Conservation (phyloP, 2,329 filamentous ascomycete genomes). For the Fragosphaeria purpurea region DNA sequence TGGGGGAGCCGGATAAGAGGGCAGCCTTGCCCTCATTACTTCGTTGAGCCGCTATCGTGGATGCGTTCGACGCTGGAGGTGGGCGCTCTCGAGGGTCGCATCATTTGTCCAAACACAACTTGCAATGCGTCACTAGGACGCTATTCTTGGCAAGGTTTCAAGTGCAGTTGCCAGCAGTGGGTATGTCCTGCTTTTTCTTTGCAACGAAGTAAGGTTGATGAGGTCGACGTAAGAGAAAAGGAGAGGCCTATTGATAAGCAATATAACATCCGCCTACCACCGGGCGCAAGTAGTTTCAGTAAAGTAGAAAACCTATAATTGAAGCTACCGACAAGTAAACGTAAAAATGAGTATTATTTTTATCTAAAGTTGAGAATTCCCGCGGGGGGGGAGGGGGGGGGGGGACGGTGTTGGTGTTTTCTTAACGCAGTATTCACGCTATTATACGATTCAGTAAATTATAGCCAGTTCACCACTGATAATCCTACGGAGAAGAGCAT, state of each 20-base stretch:
- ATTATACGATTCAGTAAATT: too few species aligned
- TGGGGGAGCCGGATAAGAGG: conserved; percentile 6
- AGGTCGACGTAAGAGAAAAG: conserved; percentile 29
- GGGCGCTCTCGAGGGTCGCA: conserved; percentile 70
- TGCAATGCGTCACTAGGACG: conserved; percentile 80
- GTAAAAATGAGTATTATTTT: too few species aligned
- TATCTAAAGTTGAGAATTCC: too few species aligned
- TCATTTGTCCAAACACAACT: conserved; percentile 69
- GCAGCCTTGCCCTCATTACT: conserved; percentile 66
- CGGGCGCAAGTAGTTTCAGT: conserved; percentile 20
- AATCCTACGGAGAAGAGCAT: too few species aligned
- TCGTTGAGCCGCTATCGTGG: conserved; percentile 88
- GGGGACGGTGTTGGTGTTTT: too few species aligned
- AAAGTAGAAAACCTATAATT: not conserved
- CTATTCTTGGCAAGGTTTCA: conserved; percentile 93
- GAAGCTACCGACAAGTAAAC: not conserved
- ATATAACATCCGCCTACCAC: conserved; percentile 47
- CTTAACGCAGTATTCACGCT: too few species aligned
- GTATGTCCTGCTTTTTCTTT: conserved; percentile 83
- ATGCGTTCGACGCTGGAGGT: conserved; percentile 78
- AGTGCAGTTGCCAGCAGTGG: conserved; percentile 85
- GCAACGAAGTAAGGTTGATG: conserved; percentile 72
- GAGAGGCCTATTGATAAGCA: not conserved
- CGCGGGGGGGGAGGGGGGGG: too few species aligned
- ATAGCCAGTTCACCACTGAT: too few species aligned